Conservation (phyloP, 1,139 yeast species). For the Blastobotrys proliferans region DNA sequence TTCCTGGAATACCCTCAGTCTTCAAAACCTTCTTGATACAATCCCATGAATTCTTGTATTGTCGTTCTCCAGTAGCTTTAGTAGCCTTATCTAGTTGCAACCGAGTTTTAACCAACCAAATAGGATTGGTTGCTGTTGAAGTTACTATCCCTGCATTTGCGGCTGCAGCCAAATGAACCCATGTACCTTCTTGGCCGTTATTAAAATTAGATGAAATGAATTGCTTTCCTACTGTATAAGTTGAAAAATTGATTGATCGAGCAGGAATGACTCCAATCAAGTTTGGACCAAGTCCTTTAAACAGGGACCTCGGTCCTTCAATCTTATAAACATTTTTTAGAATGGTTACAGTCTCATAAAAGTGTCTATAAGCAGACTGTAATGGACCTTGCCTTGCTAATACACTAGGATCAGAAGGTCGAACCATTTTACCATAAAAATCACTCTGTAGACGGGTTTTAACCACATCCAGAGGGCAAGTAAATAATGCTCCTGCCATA, state of each 20-base stretch:
- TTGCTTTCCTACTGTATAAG: constrained; percentile 90
- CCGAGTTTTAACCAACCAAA: constrained; percentile 94
- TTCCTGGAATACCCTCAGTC: constrained; percentile 73
- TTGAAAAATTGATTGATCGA: constrained; percentile 91
- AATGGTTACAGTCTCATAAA: constrained; percentile 76
- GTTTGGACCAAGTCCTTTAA: constrained; percentile 94
- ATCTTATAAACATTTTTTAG: constrained; percentile 59
- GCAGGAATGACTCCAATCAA: constrained; percentile 99
- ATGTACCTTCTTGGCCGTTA: constrained; percentile 71
- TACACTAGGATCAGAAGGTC: constrained; percentile 1
- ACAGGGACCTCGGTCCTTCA: constrained; percentile 84
- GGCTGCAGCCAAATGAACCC: constrained; percentile 87
- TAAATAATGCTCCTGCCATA: constrained; percentile 92
- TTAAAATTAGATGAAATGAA: constrained; percentile 59
- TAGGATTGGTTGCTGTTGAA: constrained; percentile 98
- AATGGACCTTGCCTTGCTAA: constrained; percentile 26
- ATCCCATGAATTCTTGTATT: constrained; percentile 81
- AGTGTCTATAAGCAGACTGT: constrained; percentile 57
- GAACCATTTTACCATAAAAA: constrained; percentile 41
- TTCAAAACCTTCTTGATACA: constrained; percentile 67
- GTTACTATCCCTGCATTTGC: constrained; percentile 92
- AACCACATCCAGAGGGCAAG: constrained; percentile 95
- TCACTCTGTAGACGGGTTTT: constrained; percentile 94
- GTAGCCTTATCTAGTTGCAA: constrained; percentile 73
- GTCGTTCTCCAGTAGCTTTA: constrained; percentile 45